Conservation (phyloP, 1,284 basidiomycete species). For the Tilletia horrida region DNA sequence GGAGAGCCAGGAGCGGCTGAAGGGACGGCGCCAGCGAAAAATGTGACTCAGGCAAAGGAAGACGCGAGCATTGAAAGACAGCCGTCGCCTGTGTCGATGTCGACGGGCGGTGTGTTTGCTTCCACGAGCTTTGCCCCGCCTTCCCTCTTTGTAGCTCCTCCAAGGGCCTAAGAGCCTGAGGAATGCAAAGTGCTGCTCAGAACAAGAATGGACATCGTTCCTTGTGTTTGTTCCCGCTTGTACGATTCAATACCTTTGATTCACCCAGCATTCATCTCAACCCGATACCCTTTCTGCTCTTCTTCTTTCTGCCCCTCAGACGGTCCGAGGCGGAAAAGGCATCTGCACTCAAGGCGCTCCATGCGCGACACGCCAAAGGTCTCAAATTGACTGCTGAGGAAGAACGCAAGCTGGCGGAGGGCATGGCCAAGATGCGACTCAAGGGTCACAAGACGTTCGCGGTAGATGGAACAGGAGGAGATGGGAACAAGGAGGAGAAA, state of each 20-base stretch:
- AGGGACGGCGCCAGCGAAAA: neutral
- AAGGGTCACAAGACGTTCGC: neutral
- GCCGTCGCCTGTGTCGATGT: neutral
- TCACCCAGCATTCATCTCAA: neutral
- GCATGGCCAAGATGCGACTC: conserved; percentile 31
- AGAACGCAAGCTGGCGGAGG: conserved; percentile 39
- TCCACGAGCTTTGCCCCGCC: conserved; percentile 10
- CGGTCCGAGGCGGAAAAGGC: conserved; percentile 38
- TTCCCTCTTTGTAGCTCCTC: neutral
- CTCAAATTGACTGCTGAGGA: conserved; percentile 34
- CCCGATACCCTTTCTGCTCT: neutral
- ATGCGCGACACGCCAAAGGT: conserved; percentile 39
- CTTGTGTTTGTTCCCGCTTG: too few relatives aligned
- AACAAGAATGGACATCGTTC: too few relatives aligned
- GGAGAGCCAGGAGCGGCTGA: neutral
- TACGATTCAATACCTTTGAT: neutral
- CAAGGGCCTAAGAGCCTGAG: conserved; percentile 8
- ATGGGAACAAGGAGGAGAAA: neutral
- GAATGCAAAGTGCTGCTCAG: too few relatives aligned
- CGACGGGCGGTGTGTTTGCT: neutral
- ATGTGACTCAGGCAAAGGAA: neutral
- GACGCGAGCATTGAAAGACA: neutral
- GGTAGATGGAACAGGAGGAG: neutral
- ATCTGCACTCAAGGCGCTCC: conserved; percentile 39
- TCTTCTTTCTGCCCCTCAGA: conserved; percentile 20